Conservation (phyloP, 2,329 filamentous ascomycete genomes). For the Gnomoniopsis sp. region DNA sequence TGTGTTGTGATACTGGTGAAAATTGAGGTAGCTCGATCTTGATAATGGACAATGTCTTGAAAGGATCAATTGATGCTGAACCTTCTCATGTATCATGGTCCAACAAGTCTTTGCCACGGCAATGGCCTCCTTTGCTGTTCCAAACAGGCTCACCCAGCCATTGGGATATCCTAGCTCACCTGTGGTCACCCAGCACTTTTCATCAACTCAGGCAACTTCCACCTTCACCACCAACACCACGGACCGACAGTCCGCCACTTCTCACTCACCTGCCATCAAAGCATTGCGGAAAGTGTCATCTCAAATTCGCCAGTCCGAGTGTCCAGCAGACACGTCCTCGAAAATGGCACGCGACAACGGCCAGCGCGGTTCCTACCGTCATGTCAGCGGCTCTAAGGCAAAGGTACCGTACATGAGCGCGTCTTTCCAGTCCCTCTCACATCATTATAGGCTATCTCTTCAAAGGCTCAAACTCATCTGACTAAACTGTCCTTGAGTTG, state of each 20-base stretch:
- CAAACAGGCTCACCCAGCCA: too few species aligned
- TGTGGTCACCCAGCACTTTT: not conserved
- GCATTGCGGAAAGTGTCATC: not conserved
- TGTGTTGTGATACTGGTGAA: too few species aligned
- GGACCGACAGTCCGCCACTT: not conserved
- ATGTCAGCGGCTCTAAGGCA: not conserved
- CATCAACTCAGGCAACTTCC: not conserved
- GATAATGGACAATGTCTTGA: too few species aligned
- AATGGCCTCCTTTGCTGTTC: too few species aligned
- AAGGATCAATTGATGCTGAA: too few species aligned
- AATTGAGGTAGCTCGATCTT: too few species aligned
- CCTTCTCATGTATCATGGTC: too few species aligned
- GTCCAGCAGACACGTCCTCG: not conserved
- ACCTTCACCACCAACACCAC: not conserved
- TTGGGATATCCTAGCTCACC: too few species aligned
- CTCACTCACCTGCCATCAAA: not conserved
- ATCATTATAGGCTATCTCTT: not conserved
- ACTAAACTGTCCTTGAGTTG: not conserved
- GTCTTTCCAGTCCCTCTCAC: not conserved
- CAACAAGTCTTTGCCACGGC: too few species aligned
- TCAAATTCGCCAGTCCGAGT: not conserved
- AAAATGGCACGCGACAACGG: constrained; percentile 12
- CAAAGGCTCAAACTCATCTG: not conserved
- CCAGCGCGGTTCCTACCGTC: not conserved
- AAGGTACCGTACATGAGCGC: not conserved